Evolutionary conservation across 169 alveolate genomes (phyloP).

Genomic region (Eimeria zaria): DNA sequence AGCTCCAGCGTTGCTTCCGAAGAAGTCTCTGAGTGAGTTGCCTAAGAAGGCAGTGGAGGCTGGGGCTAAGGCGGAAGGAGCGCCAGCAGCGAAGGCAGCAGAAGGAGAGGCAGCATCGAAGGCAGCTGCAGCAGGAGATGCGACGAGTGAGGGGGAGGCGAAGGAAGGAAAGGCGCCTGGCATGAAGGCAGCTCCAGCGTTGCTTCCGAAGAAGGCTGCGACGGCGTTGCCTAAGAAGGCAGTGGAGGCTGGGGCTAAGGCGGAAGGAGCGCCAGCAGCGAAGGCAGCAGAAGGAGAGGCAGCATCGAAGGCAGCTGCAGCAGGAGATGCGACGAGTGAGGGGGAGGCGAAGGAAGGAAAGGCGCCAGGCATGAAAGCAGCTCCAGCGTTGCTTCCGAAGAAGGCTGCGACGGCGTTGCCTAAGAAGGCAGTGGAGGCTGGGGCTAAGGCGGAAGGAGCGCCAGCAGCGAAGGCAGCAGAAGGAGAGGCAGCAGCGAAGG

Average conservation of each 20-base stretch:
- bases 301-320: constrained; percentile 14
- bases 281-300: not conserved
- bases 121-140: not conserved
- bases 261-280: not conserved
- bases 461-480: constrained; percentile 12
- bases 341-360: not conserved
- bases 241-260: constrained; percentile 6
- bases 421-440: constrained; percentile 19
- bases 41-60: constrained; percentile 1
- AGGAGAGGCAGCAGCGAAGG: constrained; percentile 12
- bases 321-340: not conserved
- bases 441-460: constrained; percentile 1
- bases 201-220: not conserved
- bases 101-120: not conserved
- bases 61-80: constrained; percentile 29
- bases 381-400: not conserved
- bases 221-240: constrained; percentile 15
- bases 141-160: not conserved
- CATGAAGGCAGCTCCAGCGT: not conserved
- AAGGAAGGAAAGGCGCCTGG: not conserved
- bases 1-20: not conserved
- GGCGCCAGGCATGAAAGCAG: not conserved
- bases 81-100: not conserved
- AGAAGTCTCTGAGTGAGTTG: not conserved
- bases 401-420: not conserved